A percentile compares a stretch with the other conserved stretches of the same genome.
Conservation (phyloP, 768 basidiomycete species). For the Fomitopsis serialis region DNA sequence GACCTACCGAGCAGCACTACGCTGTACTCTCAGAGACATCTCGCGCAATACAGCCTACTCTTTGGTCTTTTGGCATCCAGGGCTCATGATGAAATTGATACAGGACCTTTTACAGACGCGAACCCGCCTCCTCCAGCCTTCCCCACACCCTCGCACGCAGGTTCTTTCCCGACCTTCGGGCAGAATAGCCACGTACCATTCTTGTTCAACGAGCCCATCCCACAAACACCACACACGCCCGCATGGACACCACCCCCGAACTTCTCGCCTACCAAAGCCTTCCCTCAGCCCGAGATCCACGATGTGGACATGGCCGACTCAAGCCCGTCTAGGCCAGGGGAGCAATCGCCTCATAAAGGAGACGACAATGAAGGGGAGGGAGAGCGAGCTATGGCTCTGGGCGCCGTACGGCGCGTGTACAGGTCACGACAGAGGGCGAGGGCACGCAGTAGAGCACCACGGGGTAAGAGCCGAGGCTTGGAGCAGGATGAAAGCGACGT, state of each 20-base stretch:
- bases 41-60: too few species aligned
- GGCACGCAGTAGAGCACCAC: conserved; percentile 20
- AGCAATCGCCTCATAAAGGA: conserved; percentile 5
- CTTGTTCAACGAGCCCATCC: conserved; percentile 56
- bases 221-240: conserved; percentile 36
- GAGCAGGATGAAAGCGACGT: conserved; percentile 37
- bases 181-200: conserved; percentile 67
- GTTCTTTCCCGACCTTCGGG: conserved; percentile 48
- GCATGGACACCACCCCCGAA: conserved; percentile 64
- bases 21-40: too few species aligned
- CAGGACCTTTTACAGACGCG: conserved; percentile 42
- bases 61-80: too few species aligned
- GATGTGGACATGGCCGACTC: conserved; percentile 76
- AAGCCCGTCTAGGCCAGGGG: conserved; percentile 47
- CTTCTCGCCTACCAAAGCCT: conserved; percentile 52
- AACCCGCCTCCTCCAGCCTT: conserved; percentile 29
- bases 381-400: conserved; percentile 52
- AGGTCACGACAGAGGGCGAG: conserved; percentile 51
- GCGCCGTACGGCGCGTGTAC: conserved; percentile 62
- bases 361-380: conserved; percentile 11
- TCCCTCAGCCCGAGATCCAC: conserved; percentile 50
- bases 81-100: too few species aligned
- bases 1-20: too few species aligned
- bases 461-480: conserved; percentile 4
- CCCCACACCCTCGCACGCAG: conserved; percentile 29